phyloP scores from a whole-genome alignment of 768 basidiomycete genomes.

The Boletus vermiculosoides region DNA sequence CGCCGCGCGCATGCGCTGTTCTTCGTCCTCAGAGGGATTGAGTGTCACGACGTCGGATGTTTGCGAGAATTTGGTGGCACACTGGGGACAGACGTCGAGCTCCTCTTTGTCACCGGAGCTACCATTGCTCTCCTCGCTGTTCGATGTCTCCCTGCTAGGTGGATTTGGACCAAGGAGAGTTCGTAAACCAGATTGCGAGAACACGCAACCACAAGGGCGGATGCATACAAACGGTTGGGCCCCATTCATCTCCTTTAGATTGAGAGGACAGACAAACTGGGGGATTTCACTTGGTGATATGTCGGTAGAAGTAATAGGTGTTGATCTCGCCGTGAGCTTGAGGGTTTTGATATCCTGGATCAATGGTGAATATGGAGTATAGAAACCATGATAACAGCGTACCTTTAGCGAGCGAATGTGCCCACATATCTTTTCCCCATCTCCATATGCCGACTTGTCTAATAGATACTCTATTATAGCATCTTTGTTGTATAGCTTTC shows the following conservation, averaged over 20 bases:
- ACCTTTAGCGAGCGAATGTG: constrained; percentile 91
- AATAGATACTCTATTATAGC: constrained; percentile 88
- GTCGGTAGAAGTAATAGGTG: constrained; percentile 37
- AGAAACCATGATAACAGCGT: constrained; percentile 23
- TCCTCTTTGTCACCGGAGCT: constrained; percentile 27
- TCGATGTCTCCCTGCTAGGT: constrained; percentile 22
- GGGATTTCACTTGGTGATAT: constrained; percentile 47
- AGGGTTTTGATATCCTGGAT: constrained; percentile 82
- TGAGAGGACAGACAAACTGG: constrained; percentile 88
- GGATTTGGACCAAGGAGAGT: constrained; percentile 42
- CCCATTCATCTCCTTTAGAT: constrained; percentile 94
- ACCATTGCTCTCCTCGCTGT: constrained; percentile 30
- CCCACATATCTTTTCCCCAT: constrained; percentile 89
- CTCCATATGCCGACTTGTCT: constrained; percentile 80
- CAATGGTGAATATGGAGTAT: not conserved
- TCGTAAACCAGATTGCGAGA: constrained; percentile 80
- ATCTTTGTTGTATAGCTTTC: constrained; percentile 96
- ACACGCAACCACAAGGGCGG: constrained; percentile 84
- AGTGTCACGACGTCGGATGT: constrained; percentile 55
- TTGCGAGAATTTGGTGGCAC: constrained; percentile 65
- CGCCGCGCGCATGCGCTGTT: constrained; percentile 49
- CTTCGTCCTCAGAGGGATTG: constrained; percentile 71
- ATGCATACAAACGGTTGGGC: constrained; percentile 85
- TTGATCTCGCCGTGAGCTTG: constrained; percentile 73
- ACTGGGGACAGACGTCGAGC: constrained; percentile 73